Evolutionary conservation across 306 rosid genomes (phyloP).

Genomic region (Begonia loranthoides): DNA sequence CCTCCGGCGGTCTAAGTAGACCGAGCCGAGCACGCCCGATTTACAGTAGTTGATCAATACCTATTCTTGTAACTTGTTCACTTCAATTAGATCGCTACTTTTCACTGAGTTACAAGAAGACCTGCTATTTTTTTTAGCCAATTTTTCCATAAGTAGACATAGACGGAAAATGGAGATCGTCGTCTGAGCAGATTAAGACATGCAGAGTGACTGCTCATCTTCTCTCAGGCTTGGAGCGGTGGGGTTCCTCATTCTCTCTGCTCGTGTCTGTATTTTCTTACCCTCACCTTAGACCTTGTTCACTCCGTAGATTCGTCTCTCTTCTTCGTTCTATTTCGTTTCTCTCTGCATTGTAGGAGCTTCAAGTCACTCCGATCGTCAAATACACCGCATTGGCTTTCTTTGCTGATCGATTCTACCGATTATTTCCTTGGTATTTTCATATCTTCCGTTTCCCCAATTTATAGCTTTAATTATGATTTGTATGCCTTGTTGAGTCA

Average conservation of each 20-base stretch:
- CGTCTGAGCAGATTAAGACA: conserved; percentile 2
- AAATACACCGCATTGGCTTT: conserved; percentile 68
- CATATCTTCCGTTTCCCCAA: background rate
- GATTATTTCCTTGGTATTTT: conserved; percentile 30
- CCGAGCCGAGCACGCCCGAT: too few relatives aligned
- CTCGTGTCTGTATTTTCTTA: conserved; percentile 27
- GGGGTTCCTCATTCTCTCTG: conserved; percentile 47
- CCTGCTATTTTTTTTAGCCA: too few relatives aligned
- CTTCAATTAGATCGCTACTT: too few relatives aligned
- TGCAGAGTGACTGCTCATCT: conserved; percentile 11
- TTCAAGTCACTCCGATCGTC: conserved; percentile 37
- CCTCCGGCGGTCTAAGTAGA: too few relatives aligned
- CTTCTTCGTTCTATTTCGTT: background rate
- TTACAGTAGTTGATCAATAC: too few relatives aligned
- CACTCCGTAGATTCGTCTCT: background rate
- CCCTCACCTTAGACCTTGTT: background rate
- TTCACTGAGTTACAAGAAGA: too few relatives aligned
- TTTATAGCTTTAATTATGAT: background rate
- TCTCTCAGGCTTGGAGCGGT: conserved; percentile 24
- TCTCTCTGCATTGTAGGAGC: conserved; percentile 15
- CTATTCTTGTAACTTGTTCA: too few relatives aligned
- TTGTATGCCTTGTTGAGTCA: background rate
- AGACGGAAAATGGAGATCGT: too few relatives aligned
- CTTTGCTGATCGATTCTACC: conserved; percentile 53
- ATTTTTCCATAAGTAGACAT: too few relatives aligned